Evolutionary conservation across 495 filamentous ascomycete species (phyloP).

Genomic region (Neurospora sp.): DNA sequence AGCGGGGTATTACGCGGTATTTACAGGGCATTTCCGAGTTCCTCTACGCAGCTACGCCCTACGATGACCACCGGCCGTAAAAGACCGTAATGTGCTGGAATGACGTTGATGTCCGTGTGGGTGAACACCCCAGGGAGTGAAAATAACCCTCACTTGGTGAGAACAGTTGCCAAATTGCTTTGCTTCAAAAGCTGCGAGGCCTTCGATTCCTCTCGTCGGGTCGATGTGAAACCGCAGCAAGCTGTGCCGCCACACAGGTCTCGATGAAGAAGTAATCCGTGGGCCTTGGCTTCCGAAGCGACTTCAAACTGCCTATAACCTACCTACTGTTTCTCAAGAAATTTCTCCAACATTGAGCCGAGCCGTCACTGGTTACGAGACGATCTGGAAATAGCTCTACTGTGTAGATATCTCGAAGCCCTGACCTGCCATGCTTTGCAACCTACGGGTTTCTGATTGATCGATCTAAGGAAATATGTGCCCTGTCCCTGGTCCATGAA

Average conservation of each 20-base stretch:
- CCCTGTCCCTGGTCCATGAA: background rate
- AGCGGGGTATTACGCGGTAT: background rate
- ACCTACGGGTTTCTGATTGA: background rate
- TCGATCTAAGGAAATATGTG: background rate
- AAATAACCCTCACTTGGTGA: background rate
- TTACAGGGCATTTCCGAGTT: background rate
- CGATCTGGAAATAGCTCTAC: no score
- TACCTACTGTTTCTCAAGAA: background rate
- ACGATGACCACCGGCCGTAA: background rate
- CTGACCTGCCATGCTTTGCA: background rate
- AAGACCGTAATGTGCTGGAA: background rate
- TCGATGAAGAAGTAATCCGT: background rate
- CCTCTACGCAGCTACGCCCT: background rate
- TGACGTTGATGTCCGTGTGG: background rate
- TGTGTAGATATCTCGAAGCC: background rate
- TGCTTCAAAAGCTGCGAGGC: background rate
- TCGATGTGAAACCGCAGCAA: background rate
- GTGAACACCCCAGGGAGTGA: background rate
- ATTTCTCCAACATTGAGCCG: background rate
- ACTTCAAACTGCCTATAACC: background rate
- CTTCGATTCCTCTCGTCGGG: background rate
- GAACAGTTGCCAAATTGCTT: background rate
- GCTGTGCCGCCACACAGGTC: background rate
- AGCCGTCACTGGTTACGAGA: background rate
- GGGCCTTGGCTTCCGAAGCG: background rate